Conservation (phyloP, 768 basidiomycete species). For the Hypholoma sublateritium region DNA sequence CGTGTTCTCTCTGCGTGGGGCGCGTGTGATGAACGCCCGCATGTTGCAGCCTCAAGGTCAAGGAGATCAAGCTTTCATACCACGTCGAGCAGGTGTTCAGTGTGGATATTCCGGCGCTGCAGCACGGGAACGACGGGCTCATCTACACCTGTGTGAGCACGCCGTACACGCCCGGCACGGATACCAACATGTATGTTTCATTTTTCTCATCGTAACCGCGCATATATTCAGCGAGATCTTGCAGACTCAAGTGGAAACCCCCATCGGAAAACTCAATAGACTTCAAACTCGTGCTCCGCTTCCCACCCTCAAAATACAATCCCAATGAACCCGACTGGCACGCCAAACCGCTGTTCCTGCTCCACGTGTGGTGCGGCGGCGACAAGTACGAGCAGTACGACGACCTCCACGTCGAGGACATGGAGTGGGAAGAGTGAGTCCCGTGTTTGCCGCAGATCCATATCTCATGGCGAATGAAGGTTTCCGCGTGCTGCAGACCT, state of each 20-base stretch:
- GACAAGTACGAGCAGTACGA: conserved; percentile 85
- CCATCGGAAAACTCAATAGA: conserved; percentile 98
- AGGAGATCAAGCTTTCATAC: conserved; percentile 86
- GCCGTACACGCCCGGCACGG: conserved; percentile 83
- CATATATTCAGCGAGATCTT: conserved; percentile 1
- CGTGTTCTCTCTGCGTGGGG: neutral
- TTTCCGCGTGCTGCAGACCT: conserved; percentile 3
- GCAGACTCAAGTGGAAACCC: conserved; percentile 97
- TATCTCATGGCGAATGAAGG: conserved; percentile 13
- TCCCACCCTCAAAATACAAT: conserved; percentile 63
- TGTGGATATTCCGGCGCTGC: conserved; percentile 78
- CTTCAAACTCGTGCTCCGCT: conserved; percentile 94
- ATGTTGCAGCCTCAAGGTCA: conserved; percentile 72
- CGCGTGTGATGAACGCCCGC: conserved; percentile 13
- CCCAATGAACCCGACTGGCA: conserved; percentile 70
- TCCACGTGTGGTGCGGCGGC: conserved; percentile 83
- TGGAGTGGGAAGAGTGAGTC: conserved; percentile 90
- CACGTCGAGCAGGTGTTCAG: conserved; percentile 83
- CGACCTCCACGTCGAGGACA: conserved; percentile 79
- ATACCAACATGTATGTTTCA: conserved; percentile 74
- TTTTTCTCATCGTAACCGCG: conserved; percentile 2
- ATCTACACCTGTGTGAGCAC: conserved; percentile 93
- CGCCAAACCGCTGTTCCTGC: conserved; percentile 82
- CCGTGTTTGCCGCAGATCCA: conserved; percentile 10
- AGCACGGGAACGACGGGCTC: conserved; percentile 93